Conservation (phyloP, 495 filamentous ascomycete genomes). For the Cladorrhinum samala region DNA sequence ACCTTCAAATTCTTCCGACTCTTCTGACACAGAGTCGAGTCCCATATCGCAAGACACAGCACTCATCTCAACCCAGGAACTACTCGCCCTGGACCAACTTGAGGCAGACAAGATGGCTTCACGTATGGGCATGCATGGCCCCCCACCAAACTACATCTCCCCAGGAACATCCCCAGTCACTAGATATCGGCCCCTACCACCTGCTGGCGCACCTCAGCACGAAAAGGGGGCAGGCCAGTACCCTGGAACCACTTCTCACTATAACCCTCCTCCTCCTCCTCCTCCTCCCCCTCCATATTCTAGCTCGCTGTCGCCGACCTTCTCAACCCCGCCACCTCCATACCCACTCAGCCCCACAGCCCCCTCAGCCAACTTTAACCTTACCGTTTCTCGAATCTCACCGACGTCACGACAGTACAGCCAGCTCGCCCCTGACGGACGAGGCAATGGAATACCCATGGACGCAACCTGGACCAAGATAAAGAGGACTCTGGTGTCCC, state of each 20-base stretch:
- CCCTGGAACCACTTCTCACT: conserved; percentile 23
- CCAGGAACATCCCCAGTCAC: conserved; percentile 28
- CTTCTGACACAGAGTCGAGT: conserved; percentile 21
- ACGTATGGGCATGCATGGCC: conserved; percentile 24
- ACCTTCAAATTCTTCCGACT: conserved; percentile 30
- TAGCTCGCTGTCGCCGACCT: conserved; percentile 11
- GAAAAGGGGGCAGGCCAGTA: background rate
- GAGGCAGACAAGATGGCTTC: conserved; percentile 23
- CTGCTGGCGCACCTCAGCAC: background rate
- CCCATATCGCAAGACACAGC: conserved; percentile 19
- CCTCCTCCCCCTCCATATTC: conserved; percentile 25
- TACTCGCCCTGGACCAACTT: conserved; percentile 35
- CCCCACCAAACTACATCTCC: conserved; percentile 21
- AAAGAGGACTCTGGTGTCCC: conserved; percentile 56
- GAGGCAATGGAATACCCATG: conserved; percentile 55
- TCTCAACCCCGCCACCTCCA: conserved; percentile 18
- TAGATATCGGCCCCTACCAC: conserved; percentile 15
- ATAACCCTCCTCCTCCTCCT: conserved; percentile 21
- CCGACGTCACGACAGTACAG: conserved; percentile 14
- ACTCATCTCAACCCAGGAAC: conserved; percentile 41
- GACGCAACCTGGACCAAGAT: conserved; percentile 70
- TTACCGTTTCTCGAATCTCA: conserved; percentile 11
- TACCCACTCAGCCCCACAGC: conserved; percentile 22
- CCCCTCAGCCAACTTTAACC: conserved; percentile 11
- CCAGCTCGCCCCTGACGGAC: conserved; percentile 43